Percentiles rank a stretch among this genome's conserved stretches.
Evolutionary conservation across 1,284 basidiomycete genomes (phyloP).

Genomic region (Ceratobasidium sp.): DNA sequence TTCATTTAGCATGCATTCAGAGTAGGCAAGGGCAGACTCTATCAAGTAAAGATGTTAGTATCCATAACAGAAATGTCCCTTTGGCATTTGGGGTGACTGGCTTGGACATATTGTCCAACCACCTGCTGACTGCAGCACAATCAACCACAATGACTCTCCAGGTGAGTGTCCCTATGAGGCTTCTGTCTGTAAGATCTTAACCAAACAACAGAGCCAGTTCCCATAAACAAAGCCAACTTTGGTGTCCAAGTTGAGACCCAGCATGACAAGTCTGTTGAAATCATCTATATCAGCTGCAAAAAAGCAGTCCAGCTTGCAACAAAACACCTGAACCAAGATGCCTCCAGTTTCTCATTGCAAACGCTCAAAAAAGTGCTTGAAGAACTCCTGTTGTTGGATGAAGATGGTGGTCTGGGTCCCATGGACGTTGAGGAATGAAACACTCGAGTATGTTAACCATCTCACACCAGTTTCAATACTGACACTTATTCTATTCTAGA

Average conservation of each 20-base stretch:
- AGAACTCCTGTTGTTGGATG: neutral
- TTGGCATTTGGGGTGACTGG: neutral
- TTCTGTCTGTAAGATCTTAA: too few species aligned
- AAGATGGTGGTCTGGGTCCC: neutral
- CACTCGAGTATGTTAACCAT: too few species aligned
- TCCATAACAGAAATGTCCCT: too few species aligned
- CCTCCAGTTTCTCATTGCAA: neutral
- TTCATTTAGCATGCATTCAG: too few species aligned
- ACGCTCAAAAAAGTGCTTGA: neutral
- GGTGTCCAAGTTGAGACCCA: neutral
- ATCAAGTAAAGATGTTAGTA: too few species aligned
- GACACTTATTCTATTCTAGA: too few species aligned
- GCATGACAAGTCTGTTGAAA: neutral
- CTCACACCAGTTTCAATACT: too few species aligned
- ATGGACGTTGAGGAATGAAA: neutral
- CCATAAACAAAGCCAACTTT: neutral
- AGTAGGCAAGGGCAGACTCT: too few species aligned
- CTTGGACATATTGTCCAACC: constrained; percentile 10
- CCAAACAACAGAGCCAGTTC: neutral
- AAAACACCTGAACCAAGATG: neutral
- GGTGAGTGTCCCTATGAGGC: too few species aligned
- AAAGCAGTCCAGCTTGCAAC: neutral
- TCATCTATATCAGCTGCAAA: neutral
- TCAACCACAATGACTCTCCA: neutral
- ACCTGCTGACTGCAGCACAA: neutral